A percentile compares a stretch with the other conserved stretches of the same genome.
These are phyloP conservation scores for Collybiopsis confluens DNA, from an alignment of 768 basidiomycete species.

Conservation along the genomic window DNA sequence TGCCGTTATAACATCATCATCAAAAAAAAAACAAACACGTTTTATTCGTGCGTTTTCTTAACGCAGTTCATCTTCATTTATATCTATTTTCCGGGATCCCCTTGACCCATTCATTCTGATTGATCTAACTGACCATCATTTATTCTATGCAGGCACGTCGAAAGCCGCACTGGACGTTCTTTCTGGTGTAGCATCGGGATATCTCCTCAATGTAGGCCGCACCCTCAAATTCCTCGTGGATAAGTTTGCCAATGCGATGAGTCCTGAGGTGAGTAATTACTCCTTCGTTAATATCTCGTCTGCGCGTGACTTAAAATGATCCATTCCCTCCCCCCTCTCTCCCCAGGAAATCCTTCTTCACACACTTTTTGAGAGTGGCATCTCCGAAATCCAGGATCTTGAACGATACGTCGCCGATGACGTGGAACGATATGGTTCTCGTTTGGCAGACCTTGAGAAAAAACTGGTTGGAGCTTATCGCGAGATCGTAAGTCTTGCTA, in stretches of 20 bases:
- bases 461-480: conserved; percentile 81
- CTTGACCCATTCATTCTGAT: not conserved
- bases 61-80: not conserved
- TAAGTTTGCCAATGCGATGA: conserved; percentile 77
- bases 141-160: conserved; percentile 54
- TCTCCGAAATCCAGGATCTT: conserved; percentile 69
- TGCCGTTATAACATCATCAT: too few relatives aligned
- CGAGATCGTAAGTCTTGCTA: conserved; percentile 58
- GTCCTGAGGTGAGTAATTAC: conserved; percentile 62
- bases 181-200: conserved; percentile 73
- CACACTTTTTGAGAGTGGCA: conserved; percentile 86
- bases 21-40: too few relatives aligned
- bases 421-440: conserved; percentile 73
- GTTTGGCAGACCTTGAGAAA: conserved; percentile 77
- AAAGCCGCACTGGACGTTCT: conserved; percentile 73
- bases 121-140: not conserved
- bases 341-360: conserved; percentile 90
- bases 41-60: not conserved
- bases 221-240: conserved; percentile 81
- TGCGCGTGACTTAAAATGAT: too few relatives aligned
- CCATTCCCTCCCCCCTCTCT: not conserved
- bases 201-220: conserved; percentile 79
- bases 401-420: conserved; percentile 90
- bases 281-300: too few relatives aligned
- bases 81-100: not conserved